Evolutionary conservation across 2,329 filamentous ascomycete species (phyloP), one percentile per base, ranked within the genome.

Genomic region (Falciphora oryzae): DNA sequence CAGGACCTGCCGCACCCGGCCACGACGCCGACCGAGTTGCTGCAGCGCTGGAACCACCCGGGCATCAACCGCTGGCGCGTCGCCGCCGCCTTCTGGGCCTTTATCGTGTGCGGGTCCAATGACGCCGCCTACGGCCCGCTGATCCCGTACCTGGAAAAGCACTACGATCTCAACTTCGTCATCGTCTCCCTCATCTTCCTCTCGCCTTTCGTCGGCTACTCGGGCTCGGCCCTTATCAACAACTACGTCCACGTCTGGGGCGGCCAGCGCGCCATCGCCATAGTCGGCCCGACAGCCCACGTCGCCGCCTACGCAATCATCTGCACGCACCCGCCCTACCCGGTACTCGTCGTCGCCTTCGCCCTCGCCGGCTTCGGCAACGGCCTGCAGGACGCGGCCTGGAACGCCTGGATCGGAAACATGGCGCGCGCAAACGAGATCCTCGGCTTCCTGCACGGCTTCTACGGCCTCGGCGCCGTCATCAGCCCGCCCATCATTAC

Each of bases 371-470:
- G 89, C 1, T 87, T 91, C 61, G 90, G 90, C 1, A 92, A 89
- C 72, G 90, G 90, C 2, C 75, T 92, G 11, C 81, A 85, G 64
- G 89, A 86, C 68, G 81, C 78, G 65, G 83, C 78, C 3, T 87
- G 83, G 79, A 85, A 85, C 71, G 83, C 83, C 10, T 86, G 82
- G 81, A 74, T 85, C 27, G 91, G 91, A 14, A 89, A 88, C 70
- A 90, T 94, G 87, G 81, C 85, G 16, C 84, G 86, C 65, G 77
- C 89, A 10, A 93, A 93, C 72, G 87, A 93, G 71, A 78, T 94
- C 1, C 81, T 92, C 1, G 90, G 91, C 1, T 81, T 92, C 65
- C 75, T 93, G 31, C 90, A 93, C 72, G 89, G 85, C 0, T 84
- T 85, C 53, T 94, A 92, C 71, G 89, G 89, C 0, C 71, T 91